Base-by-base conservation (phyloP, 768 basidiomycete species). In the Psilocybe azurescens region DNA sequence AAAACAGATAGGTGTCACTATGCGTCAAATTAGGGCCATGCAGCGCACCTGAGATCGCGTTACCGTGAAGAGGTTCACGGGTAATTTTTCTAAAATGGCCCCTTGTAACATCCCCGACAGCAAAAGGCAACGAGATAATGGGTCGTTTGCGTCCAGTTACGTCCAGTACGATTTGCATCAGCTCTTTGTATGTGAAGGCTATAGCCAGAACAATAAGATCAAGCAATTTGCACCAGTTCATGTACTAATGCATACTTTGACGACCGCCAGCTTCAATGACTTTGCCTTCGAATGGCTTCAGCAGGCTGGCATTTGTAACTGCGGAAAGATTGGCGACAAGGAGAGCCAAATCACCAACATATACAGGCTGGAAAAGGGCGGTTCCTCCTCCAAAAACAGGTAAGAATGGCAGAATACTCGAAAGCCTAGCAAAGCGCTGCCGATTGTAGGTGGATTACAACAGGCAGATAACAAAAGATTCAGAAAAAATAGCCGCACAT, bases 311-410 rank as follows among this genome's bases (percentile, higher is more conserved):
- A 60, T 86, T 80, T 16, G 77, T 69, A 57, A 87, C 79, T 7
- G 82, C 77, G 24, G 52, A 63, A 5, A 63, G 57, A 13, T 88
- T 78, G 69, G 89, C 89, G 3, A 92, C 82, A 5, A 83, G 79
- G 28, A 78, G 75, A 9, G 86, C 89, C 32, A 94, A 66, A 70
- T 94, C 90, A 0, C 83, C 87, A 1, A 86, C 89, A 68, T 86
- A 91, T 10, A 91, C 86, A 11, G 91, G 90, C 66, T 92, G 90
- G 69, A 92, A 92, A 28, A 75, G 79, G 5, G 88, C 77, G 9
- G 65, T 73, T 1, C 91, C 91, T n/a, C 87, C 87, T 8, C 84
- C 88, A 68, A 91, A 92, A 5, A 93, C 88, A n/a, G 90, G 91
- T 29, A 92, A 72, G 70, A 90, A 86, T 2, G 90, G 90, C 36